Conservation (phyloP, 306 rosid genomes). For the Pterocarpus santalinus region DNA sequence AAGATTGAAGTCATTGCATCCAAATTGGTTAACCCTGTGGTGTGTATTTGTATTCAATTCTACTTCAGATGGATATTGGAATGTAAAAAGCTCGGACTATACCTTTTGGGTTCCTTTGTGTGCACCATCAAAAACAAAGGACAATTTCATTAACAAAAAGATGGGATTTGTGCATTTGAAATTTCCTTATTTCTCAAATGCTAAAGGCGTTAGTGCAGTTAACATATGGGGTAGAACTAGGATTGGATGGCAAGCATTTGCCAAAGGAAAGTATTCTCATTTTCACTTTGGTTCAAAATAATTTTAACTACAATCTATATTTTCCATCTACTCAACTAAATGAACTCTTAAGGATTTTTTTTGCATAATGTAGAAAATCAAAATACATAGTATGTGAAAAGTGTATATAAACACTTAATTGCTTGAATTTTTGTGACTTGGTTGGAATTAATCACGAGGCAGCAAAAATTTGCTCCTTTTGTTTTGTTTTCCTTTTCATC, state of each 20-base stretch:
- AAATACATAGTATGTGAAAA: conserved; percentile 32
- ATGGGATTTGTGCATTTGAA: conserved; percentile 16
- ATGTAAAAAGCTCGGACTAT: conserved; percentile 19
- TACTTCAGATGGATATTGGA: conserved; percentile 34
- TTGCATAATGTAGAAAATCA: conserved; percentile 17
- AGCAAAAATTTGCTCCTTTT: not conserved
- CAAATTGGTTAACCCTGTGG: conserved; percentile 60
- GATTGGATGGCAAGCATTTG: not conserved
- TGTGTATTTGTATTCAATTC: conserved; percentile 47
- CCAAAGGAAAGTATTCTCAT: not conserved
- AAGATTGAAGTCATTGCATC: conserved; percentile 89
- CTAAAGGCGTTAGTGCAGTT: not conserved
- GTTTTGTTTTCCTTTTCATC: not conserved
- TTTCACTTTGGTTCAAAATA: conserved; percentile 26
- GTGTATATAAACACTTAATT: not conserved
- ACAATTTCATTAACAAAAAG: conserved; percentile 2
- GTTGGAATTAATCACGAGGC: conserved; percentile 27
- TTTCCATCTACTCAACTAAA: conserved; percentile 21
- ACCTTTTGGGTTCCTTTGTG: conserved; percentile 14
- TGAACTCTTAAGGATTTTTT: not conserved
- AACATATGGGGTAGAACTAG: not conserved
- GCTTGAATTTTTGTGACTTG: conserved; percentile 23
- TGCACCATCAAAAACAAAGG: not conserved
- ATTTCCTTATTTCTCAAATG: conserved; percentile 16
- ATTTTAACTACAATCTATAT: conserved; percentile 8